Percentiles rank a stretch among this genome's conserved stretches.
phyloP scores from a whole-genome alignment of 108 stramenopile genomes.

The Phaeodactylum tricornutum region DNA sequence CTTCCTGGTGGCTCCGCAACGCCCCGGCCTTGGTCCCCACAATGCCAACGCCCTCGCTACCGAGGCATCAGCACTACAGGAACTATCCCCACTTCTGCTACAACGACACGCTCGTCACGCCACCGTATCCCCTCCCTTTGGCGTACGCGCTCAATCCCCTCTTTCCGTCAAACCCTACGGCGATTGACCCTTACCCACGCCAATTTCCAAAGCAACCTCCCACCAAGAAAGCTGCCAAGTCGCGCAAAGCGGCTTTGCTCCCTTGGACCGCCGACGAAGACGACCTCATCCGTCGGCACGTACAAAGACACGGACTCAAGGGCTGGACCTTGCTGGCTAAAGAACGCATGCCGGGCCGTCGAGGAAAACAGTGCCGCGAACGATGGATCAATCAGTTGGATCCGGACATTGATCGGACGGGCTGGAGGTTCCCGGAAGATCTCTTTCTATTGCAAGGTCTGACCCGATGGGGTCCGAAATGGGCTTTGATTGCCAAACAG shows the following conservation, averaged over 20 bases:
- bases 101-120: no score
- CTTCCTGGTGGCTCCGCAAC: no score
- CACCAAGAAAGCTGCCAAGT: not conserved
- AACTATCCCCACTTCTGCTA: no score
- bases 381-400: conserved; percentile 97
- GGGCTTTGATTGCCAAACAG: not conserved
- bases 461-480: not conserved
- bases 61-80: no score
- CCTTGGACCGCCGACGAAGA: not conserved
- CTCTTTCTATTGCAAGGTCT: not conserved
- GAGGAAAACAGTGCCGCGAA: conserved; percentile 97
- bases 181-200: no score
- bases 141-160: no score
- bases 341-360: conserved; percentile 35
- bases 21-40: no score
- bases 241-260: no score
- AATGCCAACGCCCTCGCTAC: no score
- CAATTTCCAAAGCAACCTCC: not conserved
- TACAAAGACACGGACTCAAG: not conserved
- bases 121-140: no score
- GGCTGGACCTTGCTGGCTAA: not conserved
- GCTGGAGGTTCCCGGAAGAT: conserved; percentile 39
- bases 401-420: conserved; percentile 80
- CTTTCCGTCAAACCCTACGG: no score
- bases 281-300: not conserved